Evolutionary conservation across 2,329 filamentous ascomycete species (phyloP), one percentile per base, ranked within the genome.

Genomic region (Colletotrichum sp.): DNA sequence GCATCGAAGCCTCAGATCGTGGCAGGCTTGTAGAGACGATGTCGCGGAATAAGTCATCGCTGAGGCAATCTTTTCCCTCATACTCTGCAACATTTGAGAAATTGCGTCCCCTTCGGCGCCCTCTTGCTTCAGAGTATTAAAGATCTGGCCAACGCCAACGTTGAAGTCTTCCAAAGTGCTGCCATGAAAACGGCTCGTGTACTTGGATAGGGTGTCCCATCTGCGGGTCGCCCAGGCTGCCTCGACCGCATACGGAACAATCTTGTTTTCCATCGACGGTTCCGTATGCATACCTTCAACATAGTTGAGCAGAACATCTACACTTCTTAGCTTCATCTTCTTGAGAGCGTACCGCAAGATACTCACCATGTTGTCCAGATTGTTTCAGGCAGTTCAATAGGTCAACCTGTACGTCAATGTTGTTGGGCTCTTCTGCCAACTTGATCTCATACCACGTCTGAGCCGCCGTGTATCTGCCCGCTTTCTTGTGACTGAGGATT

Each of bases 371-470:
- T 81, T 98, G 97, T 0, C 96, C 97, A n/a, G 96, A 98, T 81
- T 98, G 95, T 80, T 95, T 96, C 12, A 99, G 87, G 78, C 97
- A 98, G 34, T 92, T 94, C 68, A 99, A 86, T 43, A 99, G 88
- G 78, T 97, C 94, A 70, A 94, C 88, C 81, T 98, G 96, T 15
- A 94, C 89, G 70, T 97, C 93, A 21, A 90, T 81, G 80, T 98
- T 93, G 67, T 93, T 87, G 0, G 96, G 96, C 59, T 93, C 89
- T 78, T 97, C 92, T 4, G 94, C 93, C 38, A 98, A 88, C 76
- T 96, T 93, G 76, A 98, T 92, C 81, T 99, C 96, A 82, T 98
- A 98, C 97, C 97, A 99, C 76, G 95, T 98, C 84, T 98, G 97
- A 29, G 96, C 97, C 66, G 96, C 95, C 18, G 94, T 93, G 96